phyloP scores from a whole-genome alignment of 1,139 yeast species.

The Saccharomycopsis crataegensis region DNA sequence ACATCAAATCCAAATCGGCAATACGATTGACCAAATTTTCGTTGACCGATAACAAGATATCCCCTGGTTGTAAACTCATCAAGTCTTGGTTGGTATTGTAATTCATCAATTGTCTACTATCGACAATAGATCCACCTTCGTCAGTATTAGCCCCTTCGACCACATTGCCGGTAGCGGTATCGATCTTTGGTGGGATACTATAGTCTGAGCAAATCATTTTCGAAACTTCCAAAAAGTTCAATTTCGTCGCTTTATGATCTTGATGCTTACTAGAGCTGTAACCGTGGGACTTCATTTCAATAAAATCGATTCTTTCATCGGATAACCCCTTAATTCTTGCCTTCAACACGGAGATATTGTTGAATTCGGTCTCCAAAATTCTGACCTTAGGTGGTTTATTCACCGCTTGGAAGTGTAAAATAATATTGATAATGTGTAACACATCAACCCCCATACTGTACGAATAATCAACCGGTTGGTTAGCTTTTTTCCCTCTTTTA shows the following conservation, averaged over 20 bases:
- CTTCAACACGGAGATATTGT: conserved; percentile 58
- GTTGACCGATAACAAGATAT: conserved; percentile 55
- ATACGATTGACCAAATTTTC: conserved; percentile 48
- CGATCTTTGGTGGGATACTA: conserved; percentile 16
- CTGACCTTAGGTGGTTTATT: conserved; percentile 46
- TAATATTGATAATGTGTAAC: conserved; percentile 52
- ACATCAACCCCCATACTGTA: conserved; percentile 79
- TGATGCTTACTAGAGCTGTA: conserved; percentile 5
- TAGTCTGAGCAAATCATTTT: conserved; percentile 51
- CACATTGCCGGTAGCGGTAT: conserved; percentile 12
- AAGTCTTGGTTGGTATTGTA: conserved; percentile 22
- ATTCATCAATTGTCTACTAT: conserved; percentile 14
- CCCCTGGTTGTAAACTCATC: conserved; percentile 46
- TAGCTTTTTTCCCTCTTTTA: conserved; percentile 59
- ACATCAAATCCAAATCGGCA: conserved; percentile 51
- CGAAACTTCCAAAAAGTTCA: conserved; percentile 65
- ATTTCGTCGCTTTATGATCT: conserved; percentile 42
- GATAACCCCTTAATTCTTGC: conserved; percentile 84
- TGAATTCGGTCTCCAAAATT: conserved; percentile 74
- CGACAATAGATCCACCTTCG: conserved; percentile 14
- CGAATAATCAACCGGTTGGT: conserved; percentile 47
- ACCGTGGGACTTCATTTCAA: conserved; percentile 39
- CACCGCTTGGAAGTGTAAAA: conserved; percentile 46
- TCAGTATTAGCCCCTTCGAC: conserved; percentile 3
- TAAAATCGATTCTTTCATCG: conserved; percentile 67